Evolutionary conservation across 2,329 filamentous ascomycete genomes (phyloP), one percentile per base, ranked within the genome.

Genomic region (Rhinocladiella mackenziei): DNA sequence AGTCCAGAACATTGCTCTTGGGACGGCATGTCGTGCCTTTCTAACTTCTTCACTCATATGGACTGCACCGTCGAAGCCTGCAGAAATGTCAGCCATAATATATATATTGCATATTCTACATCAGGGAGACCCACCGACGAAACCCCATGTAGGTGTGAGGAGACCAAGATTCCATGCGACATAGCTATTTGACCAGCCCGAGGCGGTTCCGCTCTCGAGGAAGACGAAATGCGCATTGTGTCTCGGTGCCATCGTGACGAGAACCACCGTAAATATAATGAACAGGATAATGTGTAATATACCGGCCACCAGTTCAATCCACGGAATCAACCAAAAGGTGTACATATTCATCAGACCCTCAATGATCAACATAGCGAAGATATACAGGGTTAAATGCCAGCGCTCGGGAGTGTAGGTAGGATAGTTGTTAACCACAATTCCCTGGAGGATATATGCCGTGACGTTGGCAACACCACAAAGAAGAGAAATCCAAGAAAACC

Each of bases 371-470:
- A 65, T 58, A 1, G 62, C 65, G 26, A 62, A 60, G 19, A 67
- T 63, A 18, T 70, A 61, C 22, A 70, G 38, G 1, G 63, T 65
- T 5, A 63, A 56, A 42, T 68, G 65, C 65, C 65, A 70, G 22
- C 58, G 44, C 34, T 65, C 44, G 7, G 59, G 43, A 3, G 54
- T 51, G 41, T 66, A 67, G 14, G 54, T 51, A 0, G 62, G 60
- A 36, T 59, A 61, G 38, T 62, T 60, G 7, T 58, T 53, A 14
- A 56, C 56, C 22, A 42, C 42, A 13, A 49, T 25, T 18, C 31
- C 22, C 23, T 43, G 46, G 14, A 48, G 30, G 17, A 52, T 52
- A 29, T 39, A 20, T 9, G 63, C 60, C 2, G 61, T 62, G 3
- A 57, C 60, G 47, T 66, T 68, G 15, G 39, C 39, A 4, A 48